Base-by-base conservation (phyloP, 169 alveolate species). In the Eimeria praecox region DNA sequence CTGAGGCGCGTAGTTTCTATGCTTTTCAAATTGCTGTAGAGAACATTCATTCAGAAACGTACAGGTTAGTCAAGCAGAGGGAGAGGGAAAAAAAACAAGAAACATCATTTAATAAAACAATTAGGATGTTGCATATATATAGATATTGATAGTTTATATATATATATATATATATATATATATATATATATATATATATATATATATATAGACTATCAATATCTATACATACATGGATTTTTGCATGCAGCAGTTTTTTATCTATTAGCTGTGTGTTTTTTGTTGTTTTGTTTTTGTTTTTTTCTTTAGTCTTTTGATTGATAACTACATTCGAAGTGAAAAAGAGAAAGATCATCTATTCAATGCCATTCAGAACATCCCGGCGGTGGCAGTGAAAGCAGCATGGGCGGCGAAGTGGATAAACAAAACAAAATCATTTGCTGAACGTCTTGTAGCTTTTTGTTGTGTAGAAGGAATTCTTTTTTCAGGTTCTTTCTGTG, bases 21-120 rank as follows among this genome's bases (percentile, higher is more conserved):
- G 99, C 99, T 49, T 99, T 99, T 97, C 99, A 99, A 95, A 98
- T 99, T 73, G 99, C 99, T 52, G 99, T 99, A 98, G 99, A 99
- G 96, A 99, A 99, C 98, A 98, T 99, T 80, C 99, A 99, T 98
- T 98, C 99, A 62, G 99, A 99, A 96, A 99, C 99, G 14, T 99
- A 99, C 97, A 95, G 97, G 44, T 97, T 27, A 24, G 73, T 20
- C 40, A n/a, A n/a, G n/a, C n/a, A n/a, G n/a, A n/a, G n/a, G n/a
- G n/a, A n/a, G n/a, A n/a, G n/a, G n/a, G n/a, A 49, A 49, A 49
- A 49, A 8, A 49, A 49, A 49, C 97, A 69, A 98, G 97, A 87
- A 98, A 97, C 73, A 38, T 44, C 40, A 30, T n/a, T 96, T 98
- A 12, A 38, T 38, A 35, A 38, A 9, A n/a, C n/a, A n/a, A n/a